A percentile compares a stretch with the other conserved stretches of the same genome.
phyloP scores from a whole-genome alignment of 768 basidiomycete species.

The Tricholoma furcatifolium region DNA sequence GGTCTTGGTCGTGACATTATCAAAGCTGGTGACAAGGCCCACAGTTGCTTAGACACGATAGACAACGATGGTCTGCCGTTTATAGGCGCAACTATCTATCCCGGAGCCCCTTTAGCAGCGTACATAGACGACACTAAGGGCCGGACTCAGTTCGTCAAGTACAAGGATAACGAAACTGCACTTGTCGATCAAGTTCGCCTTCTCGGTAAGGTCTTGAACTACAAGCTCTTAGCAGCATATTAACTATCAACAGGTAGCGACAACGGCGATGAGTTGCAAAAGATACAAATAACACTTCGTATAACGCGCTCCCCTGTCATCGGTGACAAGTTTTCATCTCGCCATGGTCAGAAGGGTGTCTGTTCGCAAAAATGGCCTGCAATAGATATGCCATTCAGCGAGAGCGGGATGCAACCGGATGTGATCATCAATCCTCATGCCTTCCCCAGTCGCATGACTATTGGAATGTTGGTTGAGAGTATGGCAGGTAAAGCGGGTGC shows the following conservation, averaged over 20 bases:
- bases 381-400: constrained; percentile 98
- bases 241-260: constrained; percentile 62
- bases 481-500: constrained; percentile 99
- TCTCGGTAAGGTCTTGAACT: constrained; percentile 64
- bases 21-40: constrained; percentile 42
- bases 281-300: constrained; percentile 89
- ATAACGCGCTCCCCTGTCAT: constrained; percentile 96
- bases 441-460: constrained; percentile 99
- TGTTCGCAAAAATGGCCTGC: constrained; percentile 99
- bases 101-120: constrained; percentile 82
- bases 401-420: constrained; percentile 98
- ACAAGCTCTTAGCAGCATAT: background rate
- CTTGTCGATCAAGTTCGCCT: constrained; percentile 91
- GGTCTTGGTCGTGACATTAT: constrained; percentile 79
- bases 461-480: constrained; percentile 99
- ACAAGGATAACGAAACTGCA: constrained; percentile 92
- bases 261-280: constrained; percentile 82
- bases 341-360: constrained; percentile 99
- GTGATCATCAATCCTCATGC: constrained; percentile 99
- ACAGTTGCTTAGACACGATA: constrained; percentile 49
- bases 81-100: constrained; percentile 63
- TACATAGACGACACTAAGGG: constrained; percentile 86
- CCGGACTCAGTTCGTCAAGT: constrained; percentile 84
- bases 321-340: constrained; percentile 98
- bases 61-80: constrained; percentile 85